Conservation (phyloP, 192 early-diverging fungal genomes). For the Linnemannia zychae region DNA sequence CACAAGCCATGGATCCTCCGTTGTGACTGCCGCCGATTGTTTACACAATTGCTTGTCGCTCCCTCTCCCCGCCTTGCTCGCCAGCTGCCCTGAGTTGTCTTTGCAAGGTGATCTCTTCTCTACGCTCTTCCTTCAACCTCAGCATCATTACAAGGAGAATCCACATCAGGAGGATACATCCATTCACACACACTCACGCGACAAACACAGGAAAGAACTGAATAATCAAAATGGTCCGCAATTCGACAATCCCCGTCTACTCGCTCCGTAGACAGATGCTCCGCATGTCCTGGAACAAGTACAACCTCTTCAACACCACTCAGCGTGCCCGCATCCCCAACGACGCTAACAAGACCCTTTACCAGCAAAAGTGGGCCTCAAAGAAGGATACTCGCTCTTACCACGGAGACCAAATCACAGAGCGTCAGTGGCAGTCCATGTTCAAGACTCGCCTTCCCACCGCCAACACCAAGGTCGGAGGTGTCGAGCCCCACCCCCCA, state of each 20-base stretch:
- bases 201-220: neutral
- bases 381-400: conserved; percentile 94
- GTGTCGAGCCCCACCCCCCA: conserved; percentile 70
- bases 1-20: neutral
- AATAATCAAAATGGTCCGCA: conserved; percentile 34
- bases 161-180: neutral
- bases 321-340: conserved; percentile 67
- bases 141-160: neutral
- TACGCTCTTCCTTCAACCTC: neutral
- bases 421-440: conserved; percentile 83
- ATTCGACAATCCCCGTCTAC: conserved; percentile 48
- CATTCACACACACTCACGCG: neutral
- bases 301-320: conserved; percentile 90
- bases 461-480: conserved; percentile 65
- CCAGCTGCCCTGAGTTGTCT: neutral
- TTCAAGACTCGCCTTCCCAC: conserved; percentile 82
- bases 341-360: conserved; percentile 76
- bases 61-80: neutral
- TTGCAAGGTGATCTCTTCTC: neutral
- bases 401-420: conserved; percentile 92
- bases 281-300: conserved; percentile 96
- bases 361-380: conserved; percentile 95
- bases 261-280: conserved; percentile 74
- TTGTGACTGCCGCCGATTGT: neutral
- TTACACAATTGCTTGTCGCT: conserved; percentile 11